Conservation (phyloP, 2,329 filamentous ascomycete genomes). For the Beauveria medogensis region DNA sequence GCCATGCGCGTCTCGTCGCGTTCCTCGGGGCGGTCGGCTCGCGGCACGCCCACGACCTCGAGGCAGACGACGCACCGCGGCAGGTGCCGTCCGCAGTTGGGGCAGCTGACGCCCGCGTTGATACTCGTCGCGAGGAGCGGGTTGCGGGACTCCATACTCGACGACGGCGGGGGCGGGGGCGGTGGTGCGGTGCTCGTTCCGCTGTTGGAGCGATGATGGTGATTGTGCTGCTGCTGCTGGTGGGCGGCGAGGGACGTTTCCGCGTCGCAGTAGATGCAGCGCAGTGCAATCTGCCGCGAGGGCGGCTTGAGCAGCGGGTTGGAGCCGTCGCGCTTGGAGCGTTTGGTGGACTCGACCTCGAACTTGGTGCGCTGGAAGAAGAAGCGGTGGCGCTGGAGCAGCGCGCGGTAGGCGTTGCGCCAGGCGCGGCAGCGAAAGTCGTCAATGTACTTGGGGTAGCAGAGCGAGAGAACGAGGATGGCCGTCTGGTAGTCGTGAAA, state of each 20-base stretch:
- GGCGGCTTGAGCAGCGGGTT: conserved; percentile 54
- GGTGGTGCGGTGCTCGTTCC: conserved; percentile 6
- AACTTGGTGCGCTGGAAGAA: conserved; percentile 72
- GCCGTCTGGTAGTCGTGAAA: conserved; percentile 75
- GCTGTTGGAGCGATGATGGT: conserved; percentile 6
- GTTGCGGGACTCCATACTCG: conserved; percentile 35
- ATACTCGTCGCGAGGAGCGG: conserved; percentile 51
- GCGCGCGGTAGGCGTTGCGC: conserved; percentile 63
- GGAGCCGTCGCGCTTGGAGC: conserved; percentile 54
- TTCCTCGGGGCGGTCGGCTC: conserved; percentile 49
- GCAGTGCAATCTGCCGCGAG: conserved; percentile 62
- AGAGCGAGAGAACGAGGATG: conserved; percentile 64
- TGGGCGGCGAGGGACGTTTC: conserved; percentile 43
- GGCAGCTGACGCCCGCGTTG: conserved; percentile 55
- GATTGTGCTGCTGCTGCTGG: conserved; percentile 22
- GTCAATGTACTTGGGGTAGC: conserved; percentile 66
- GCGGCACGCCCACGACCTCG: conserved; percentile 56
- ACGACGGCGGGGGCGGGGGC: conserved; percentile 15
- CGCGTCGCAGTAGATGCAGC: conserved; percentile 69
- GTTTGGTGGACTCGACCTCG: conserved; percentile 66
- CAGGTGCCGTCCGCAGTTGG: conserved; percentile 58
- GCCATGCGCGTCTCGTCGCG: conserved; percentile 41
- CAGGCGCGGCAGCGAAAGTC: conserved; percentile 69
- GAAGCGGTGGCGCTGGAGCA: conserved; percentile 63
- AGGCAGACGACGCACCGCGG: conserved; percentile 61